Evolutionary conservation across 768 basidiomycete species (phyloP), one percentile per base, ranked within the genome.

Genomic region (Naganishia antarctica): DNA sequence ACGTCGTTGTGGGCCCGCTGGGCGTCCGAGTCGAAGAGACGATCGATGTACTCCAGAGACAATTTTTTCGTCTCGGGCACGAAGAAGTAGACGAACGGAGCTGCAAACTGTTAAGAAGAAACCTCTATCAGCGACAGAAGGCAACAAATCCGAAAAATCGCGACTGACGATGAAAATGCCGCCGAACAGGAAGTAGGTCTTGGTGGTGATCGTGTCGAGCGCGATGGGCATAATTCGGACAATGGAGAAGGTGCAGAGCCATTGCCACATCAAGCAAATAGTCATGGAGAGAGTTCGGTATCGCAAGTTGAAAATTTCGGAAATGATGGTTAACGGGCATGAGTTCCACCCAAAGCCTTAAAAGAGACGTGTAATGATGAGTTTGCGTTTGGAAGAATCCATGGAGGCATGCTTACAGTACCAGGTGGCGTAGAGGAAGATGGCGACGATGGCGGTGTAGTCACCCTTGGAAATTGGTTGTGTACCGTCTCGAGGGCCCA

Each of bases 61-160:
- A 53, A n/a, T 16, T 21, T 58, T 48, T 69, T 71, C 60, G 61
- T 71, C 41, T 71, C 70, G 23, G 68, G 68, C 34, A 67, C 64
- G 40, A 58, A 67, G 45, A 67, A 69, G 34, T 61, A 71, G 59
- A 64, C 45, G 59, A 64, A 49, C 18, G 66, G 59, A 23, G 53
- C 62, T 34, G 66, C 60, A 40, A 37, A 59, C 53, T 51, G 50
- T n/a, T n/a, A 9, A 32, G 1, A 11, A 3, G 31, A 51, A n/a
- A 7, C 16, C 2, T 28, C 11, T 28, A 29, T 9, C 3, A 31
- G 6, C 11, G 7, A n/a, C 6, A 11, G 26, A 6, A 31, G 2
- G 18, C 7, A 6, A 16, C 28, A 50, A 50, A 31, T 31, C 12
- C 47, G 47, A 47, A 12, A 15, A n/a, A n/a, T n/a, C 34, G 34